phyloP scores from a whole-genome alignment of 2,329 filamentous ascomycete species.

The Sporothrix euskadiensis region DNA sequence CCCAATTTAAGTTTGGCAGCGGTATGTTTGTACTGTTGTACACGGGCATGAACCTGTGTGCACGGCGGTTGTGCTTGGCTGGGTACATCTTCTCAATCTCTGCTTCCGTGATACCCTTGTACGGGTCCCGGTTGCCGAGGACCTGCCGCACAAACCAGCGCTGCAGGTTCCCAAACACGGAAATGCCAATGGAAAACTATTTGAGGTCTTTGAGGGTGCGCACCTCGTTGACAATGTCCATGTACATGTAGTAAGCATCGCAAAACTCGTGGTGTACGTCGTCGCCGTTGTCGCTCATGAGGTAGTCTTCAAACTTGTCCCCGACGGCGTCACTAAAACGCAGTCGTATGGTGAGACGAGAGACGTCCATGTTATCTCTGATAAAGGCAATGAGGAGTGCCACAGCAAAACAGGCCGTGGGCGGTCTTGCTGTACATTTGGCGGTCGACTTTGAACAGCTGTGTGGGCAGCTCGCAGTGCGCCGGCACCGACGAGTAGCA shows the following conservation, averaged over 20 bases:
- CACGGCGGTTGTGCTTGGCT: not conserved
- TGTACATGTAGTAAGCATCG: conserved; percentile 8
- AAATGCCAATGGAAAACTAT: not conserved
- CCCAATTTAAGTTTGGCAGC: not conserved
- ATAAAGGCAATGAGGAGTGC: not conserved
- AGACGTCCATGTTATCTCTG: not conserved
- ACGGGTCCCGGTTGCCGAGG: not conserved
- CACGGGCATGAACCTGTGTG: not conserved
- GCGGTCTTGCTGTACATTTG: conserved; percentile 17
- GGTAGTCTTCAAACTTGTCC: not conserved
- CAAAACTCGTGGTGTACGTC: not conserved
- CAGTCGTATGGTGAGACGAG: not conserved
- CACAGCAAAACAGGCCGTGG: not conserved
- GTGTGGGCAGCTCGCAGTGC: not conserved
- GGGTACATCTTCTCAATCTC: not conserved
- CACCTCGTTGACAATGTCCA: not conserved
- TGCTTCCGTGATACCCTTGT: not conserved
- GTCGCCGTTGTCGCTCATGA: not conserved
- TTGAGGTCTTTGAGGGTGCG: not conserved
- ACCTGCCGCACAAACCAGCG: not conserved
- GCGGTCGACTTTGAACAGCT: not conserved
- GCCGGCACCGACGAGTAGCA: not conserved
- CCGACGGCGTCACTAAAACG: not conserved
- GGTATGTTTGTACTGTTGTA: not conserved
- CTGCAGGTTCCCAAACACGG: not conserved